Conservation (phyloP, 2,329 filamentous ascomycete genomes). For the Pseudogymnoascus sp. region DNA sequence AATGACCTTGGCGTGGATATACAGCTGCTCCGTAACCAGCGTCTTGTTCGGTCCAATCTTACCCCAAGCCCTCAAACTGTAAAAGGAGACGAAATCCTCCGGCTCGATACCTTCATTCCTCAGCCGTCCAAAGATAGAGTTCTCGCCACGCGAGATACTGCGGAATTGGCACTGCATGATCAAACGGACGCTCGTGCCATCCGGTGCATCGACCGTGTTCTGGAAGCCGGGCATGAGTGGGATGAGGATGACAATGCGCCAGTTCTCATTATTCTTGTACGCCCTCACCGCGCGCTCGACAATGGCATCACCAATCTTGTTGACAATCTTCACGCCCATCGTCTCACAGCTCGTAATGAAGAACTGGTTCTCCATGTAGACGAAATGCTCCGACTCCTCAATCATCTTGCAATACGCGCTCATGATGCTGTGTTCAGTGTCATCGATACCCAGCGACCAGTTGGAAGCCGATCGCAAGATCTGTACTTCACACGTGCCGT, state of each 20-base stretch:
- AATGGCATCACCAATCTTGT: slow-evolving; percentile 87
- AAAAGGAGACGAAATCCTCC: slow-evolving; percentile 93
- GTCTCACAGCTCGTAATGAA: slow-evolving; percentile 92
- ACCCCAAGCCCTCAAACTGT: slow-evolving; percentile 85
- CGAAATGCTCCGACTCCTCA: slow-evolving; percentile 88
- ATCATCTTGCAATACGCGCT: slow-evolving; percentile 93
- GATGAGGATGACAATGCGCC: slow-evolving; percentile 83
- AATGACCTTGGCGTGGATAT: slow-evolving; percentile 97
- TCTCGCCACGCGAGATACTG: slow-evolving; percentile 87
- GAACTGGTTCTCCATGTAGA: slow-evolving; percentile 99
- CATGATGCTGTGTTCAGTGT: slow-evolving; percentile 90
- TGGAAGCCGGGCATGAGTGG: slow-evolving; percentile 98
- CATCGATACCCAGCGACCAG: slow-evolving; percentile 86
- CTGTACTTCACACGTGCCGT: slow-evolving; percentile 93
- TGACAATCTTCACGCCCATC: slow-evolving; percentile 78
- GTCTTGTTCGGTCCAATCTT: slow-evolving; percentile 74
- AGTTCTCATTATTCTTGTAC: slow-evolving; percentile 73
- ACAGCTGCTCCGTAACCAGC: slow-evolving; percentile 89
- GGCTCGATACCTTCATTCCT: slow-evolving; percentile 76
- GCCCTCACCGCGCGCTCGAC: slow-evolving; percentile 87
- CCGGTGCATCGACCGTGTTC: slow-evolving; percentile 87
- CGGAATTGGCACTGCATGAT: slow-evolving; percentile 97
- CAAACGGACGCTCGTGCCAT: slow-evolving; percentile 85
- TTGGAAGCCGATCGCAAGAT: slow-evolving; percentile 82
- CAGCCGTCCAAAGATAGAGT: slow-evolving; percentile 83